phyloP scores from a whole-genome alignment of 768 basidiomycete species.

The Tephrocybe sp. region DNA sequence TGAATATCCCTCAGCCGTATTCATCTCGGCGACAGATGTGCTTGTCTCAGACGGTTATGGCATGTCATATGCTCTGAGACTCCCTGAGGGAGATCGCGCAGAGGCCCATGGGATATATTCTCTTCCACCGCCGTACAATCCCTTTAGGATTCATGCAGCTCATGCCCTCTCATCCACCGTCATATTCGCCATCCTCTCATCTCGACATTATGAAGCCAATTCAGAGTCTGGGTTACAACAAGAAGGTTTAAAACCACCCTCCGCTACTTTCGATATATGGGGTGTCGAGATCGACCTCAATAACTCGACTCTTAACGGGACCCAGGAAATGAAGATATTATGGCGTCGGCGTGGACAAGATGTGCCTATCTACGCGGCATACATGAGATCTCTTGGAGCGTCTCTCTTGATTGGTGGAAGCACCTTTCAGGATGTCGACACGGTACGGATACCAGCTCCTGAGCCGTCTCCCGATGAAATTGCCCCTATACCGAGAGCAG shows the following conservation, averaged over 20 bases:
- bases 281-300: constrained; percentile 50
- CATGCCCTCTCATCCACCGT: constrained; percentile 3
- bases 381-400: constrained; percentile 39
- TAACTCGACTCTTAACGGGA: constrained; percentile 30
- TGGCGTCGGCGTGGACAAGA: constrained; percentile 72
- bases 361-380: constrained; percentile 60
- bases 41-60: constrained; percentile 73
- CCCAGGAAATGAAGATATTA: constrained; percentile 45
- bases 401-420: constrained; percentile 62
- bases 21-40: constrained; percentile 46
- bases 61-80: constrained; percentile 56
- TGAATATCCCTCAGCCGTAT: constrained; percentile 75
- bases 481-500: constrained; percentile 62
- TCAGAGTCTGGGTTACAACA: neutral
- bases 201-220: neutral
- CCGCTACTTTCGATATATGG: constrained; percentile 62
- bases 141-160: constrained; percentile 29
- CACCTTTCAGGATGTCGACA: constrained; percentile 43
- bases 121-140: constrained; percentile 39
- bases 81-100: constrained; percentile 37
- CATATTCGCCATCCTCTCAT: constrained; percentile 6
- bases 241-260: constrained; percentile 21
- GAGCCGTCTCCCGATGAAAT: constrained; percentile 66
- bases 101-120: constrained; percentile 52
- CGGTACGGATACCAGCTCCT: constrained; percentile 34